Evolutionary conservation across 169 alveolate genomes (phyloP).

Genomic region (Perkinsus chesapeaki): DNA sequence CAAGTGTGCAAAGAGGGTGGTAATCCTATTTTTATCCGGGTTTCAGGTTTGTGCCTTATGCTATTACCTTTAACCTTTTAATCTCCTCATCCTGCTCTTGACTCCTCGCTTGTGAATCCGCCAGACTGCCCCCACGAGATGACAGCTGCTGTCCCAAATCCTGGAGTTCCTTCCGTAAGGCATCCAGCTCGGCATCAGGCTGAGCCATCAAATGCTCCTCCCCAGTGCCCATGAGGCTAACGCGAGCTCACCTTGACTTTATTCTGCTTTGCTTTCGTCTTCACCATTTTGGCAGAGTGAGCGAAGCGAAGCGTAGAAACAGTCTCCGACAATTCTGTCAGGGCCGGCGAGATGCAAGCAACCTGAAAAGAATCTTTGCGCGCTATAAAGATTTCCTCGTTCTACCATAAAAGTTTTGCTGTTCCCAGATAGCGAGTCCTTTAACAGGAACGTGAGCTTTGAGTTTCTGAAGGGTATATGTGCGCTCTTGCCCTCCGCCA

Average conservation of each 20-base stretch:
- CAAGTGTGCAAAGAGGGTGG: too few relatives aligned
- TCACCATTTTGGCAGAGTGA: not conserved
- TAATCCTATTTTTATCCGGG: too few relatives aligned
- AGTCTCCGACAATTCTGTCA: not conserved
- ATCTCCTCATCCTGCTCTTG: not conserved
- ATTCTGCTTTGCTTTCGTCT: not conserved
- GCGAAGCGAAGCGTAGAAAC: conserved; percentile 14
- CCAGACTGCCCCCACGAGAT: not conserved
- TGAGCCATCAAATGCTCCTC: not conserved
- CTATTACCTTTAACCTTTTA: not conserved
- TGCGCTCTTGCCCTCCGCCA: conserved; percentile 53
- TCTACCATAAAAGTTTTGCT: conserved; percentile 70
- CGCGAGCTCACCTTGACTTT: not conserved
- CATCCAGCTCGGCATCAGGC: not conserved
- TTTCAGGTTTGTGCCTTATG: too few relatives aligned
- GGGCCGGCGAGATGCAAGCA: not conserved
- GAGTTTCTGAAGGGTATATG: conserved; percentile 77
- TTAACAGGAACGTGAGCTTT: conserved; percentile 63
- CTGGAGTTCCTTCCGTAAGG: not conserved
- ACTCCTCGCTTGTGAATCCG: not conserved
- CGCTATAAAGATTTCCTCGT: not conserved
- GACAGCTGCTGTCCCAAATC: not conserved
- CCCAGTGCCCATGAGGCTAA: not conserved
- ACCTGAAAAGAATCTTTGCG: not conserved
- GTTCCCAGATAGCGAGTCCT: conserved; percentile 64